phyloP scores from a whole-genome alignment of 306 rosid species.

The Urtica urens region DNA sequence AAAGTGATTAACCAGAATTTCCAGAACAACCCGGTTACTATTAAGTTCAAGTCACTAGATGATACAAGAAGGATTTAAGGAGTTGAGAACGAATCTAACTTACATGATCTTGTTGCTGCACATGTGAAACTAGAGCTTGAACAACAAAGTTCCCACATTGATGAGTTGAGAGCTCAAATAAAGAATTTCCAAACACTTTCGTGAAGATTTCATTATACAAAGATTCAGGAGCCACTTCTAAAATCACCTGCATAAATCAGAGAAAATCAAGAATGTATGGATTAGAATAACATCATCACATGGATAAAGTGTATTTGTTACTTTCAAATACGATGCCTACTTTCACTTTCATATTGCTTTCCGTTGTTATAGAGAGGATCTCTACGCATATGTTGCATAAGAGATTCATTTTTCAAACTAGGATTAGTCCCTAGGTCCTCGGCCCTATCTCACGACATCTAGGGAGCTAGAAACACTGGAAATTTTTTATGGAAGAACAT shows the following conservation, averaged over 20 bases:
- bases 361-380: too few relatives aligned
- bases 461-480: too few relatives aligned
- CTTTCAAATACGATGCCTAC: too few relatives aligned
- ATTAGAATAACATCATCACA: constrained; percentile 9
- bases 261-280: constrained; percentile 7
- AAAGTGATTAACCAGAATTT: neutral
- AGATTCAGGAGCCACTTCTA: constrained; percentile 82
- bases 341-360: too few relatives aligned
- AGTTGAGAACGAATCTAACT: neutral
- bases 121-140: constrained; percentile 76
- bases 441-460: too few relatives aligned
- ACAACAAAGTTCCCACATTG: constrained; percentile 81
- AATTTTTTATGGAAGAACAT: too few relatives aligned
- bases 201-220: constrained; percentile 54
- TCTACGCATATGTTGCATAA: too few relatives aligned
- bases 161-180: constrained; percentile 69
- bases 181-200: constrained; percentile 56
- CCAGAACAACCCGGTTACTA: neutral
- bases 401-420: too few relatives aligned
- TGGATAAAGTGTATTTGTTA: neutral
- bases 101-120: constrained; percentile 50
- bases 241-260: constrained; percentile 56
- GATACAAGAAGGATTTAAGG: neutral
- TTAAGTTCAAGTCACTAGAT: neutral
- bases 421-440: too few relatives aligned